phyloP scores from a whole-genome alignment of 1,284 basidiomycete genomes.

The Leucoagaricus sp. region DNA sequence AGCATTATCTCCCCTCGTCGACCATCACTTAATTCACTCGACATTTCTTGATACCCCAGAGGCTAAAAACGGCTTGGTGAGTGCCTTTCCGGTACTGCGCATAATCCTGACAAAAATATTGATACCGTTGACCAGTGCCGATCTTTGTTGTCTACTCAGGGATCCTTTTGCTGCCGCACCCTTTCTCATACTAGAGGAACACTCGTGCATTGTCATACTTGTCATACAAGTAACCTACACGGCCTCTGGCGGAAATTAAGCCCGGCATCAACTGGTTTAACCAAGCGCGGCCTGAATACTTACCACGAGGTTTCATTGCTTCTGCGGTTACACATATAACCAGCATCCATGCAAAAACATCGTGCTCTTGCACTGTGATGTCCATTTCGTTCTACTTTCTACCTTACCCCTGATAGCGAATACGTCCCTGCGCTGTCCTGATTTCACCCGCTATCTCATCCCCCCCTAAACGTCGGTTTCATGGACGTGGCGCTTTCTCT shows the following conservation, averaged over 20 bases:
- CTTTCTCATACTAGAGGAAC: no score
- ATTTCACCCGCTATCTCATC: not conserved
- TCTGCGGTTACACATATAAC: not conserved
- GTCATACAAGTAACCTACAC: not conserved
- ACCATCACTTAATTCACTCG: no score
- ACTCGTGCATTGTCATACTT: no score
- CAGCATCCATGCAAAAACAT: conserved; percentile 10
- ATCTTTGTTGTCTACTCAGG: no score
- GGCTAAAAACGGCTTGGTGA: no score
- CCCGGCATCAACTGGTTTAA: not conserved
- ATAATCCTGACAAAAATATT: no score
- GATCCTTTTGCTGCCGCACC: no score
- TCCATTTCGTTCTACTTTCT: conserved; percentile 4
- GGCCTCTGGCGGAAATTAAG: not conserved
- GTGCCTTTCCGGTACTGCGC: no score
- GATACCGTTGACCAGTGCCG: no score
- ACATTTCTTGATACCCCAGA: no score
- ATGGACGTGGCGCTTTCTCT: conserved; percentile 44
- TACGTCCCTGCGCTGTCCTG: not conserved
- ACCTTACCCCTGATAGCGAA: conserved; percentile 9
- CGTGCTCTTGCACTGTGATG: conserved; percentile 8
- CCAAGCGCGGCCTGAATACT: not conserved
- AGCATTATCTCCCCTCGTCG: no score
- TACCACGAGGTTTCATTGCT: conserved; percentile 4
- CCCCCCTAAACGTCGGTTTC: not conserved